A percentile compares a stretch with the other conserved stretches of the same genome.
These are phyloP conservation scores for Trypanosoma cruzi DNA, from an alignment of 208 protist species.

Conservation along the genomic window DNA sequence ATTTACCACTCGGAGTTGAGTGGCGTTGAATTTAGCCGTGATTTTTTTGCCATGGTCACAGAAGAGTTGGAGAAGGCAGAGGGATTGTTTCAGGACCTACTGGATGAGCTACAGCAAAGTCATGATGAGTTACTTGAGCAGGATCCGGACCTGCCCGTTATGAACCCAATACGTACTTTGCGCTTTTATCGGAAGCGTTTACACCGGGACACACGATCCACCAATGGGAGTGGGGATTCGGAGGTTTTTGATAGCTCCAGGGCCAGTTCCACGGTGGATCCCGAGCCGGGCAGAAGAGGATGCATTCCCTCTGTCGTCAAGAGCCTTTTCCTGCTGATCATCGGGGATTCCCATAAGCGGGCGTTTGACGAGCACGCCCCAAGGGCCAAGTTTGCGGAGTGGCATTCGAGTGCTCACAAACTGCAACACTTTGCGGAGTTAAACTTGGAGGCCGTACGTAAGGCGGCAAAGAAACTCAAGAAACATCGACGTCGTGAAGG, in stretches of 20 bases:
- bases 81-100: conserved; percentile 68
- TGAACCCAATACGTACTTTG: conserved; percentile 30
- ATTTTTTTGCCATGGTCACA: conserved; percentile 70
- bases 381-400: conserved; percentile 79
- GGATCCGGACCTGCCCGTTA: conserved; percentile 50
- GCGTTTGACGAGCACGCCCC: conserved; percentile 65
- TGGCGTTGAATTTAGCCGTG: conserved; percentile 71
- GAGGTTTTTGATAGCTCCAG: conserved; percentile 16
- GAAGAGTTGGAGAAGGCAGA: conserved; percentile 81
- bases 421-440: conserved; percentile 92
- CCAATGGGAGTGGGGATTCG: conserved; percentile 11
- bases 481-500: conserved; percentile 78
- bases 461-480: conserved; percentile 87
- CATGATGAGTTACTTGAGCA: conserved; percentile 72
- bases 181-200: conserved; percentile 64
- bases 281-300: conserved; percentile 1
- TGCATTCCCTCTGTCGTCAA: conserved; percentile 51
- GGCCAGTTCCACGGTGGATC: conserved; percentile 35
- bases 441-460: conserved; percentile 87
- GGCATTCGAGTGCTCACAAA: conserved; percentile 88
- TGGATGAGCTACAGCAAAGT: conserved; percentile 71
- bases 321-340: conserved; percentile 72
- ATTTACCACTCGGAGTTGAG: conserved; percentile 73
- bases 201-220: not conserved
- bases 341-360: conserved; percentile 76